Conservation (phyloP, 176 grass and related monocot species). For the Musa itinerans region DNA sequence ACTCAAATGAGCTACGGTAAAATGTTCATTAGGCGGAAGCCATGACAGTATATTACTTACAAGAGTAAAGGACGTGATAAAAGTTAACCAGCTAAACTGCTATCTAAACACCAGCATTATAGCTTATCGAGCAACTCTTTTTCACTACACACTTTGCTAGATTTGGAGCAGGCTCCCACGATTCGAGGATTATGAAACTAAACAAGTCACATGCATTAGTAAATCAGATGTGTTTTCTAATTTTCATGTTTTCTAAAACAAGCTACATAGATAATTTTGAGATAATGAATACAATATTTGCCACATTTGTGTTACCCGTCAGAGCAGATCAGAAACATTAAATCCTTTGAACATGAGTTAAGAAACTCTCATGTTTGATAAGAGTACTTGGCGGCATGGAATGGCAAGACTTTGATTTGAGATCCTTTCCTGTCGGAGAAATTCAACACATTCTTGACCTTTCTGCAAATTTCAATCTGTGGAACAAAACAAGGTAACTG, state of each 20-base stretch:
- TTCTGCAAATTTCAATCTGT: slow-evolving; percentile 93
- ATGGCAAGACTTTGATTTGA: slow-evolving; percentile 58
- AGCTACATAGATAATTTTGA: not conserved
- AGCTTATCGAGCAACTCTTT: too few species aligned
- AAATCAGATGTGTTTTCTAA: not conserved
- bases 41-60: too few species aligned
- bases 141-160: too few species aligned
- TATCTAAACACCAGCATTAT: too few species aligned
- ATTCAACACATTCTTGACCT: slow-evolving; percentile 63
- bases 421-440: slow-evolving; percentile 63
- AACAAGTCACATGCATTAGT: not conserved
- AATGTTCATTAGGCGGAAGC: too few species aligned
- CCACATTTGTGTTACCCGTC: slow-evolving; percentile 36
- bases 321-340: slow-evolving; percentile 80
- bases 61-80: too few species aligned
- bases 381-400: slow-evolving; percentile 64
- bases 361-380: slow-evolving; percentile 73
- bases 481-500: not conserved
- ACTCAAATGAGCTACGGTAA: too few species aligned
- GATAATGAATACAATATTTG: not conserved
- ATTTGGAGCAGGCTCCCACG: too few species aligned
- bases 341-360: slow-evolving; percentile 38
- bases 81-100: too few species aligned
- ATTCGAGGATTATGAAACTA: not conserved
- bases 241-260: not conserved